Evolutionary conservation across 257 asterid genomes (phyloP).

Genomic region (Leptodermis oblonga): DNA sequence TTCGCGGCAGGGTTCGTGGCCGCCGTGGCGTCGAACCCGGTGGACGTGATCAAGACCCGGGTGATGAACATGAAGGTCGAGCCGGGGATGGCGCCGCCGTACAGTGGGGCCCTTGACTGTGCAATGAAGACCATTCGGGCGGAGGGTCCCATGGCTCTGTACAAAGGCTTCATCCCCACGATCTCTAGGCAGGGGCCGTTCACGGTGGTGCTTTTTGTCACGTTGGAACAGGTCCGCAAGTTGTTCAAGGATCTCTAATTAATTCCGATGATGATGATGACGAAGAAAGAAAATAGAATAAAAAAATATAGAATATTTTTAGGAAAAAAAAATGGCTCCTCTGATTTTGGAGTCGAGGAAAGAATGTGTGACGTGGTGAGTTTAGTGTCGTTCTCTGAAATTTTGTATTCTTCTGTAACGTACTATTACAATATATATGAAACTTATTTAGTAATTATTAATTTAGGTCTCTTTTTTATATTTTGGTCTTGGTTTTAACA

Average conservation of each 20-base stretch:
- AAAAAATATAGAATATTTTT: not conserved
- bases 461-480: no score
- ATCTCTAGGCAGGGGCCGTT: conserved; percentile 90
- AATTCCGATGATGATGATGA: conserved; percentile 28
- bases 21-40: conserved; percentile 83
- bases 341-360: conserved; percentile 1
- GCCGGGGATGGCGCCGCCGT: conserved; percentile 60
- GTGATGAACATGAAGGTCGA: conserved; percentile 94
- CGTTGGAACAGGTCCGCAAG: conserved; percentile 83
- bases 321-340: conserved; percentile 3
- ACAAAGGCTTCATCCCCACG: conserved; percentile 81
- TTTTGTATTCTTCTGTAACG: not conserved
- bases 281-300: conserved; percentile 20
- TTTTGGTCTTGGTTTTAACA: no score
- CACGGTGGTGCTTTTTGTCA: conserved; percentile 80
- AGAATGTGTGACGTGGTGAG: not conserved
- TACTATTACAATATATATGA: no score
- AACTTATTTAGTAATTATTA: no score
- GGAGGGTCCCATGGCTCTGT: conserved; percentile 81
- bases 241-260: conserved; percentile 67
- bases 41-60: conserved; percentile 83
- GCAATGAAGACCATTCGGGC: conserved; percentile 78
- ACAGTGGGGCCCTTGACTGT: conserved; percentile 74
- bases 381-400: not conserved
- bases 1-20: conserved; percentile 95